These are phyloP conservation scores for Phialemoniopsis sp. DNA, from an alignment of 2,329 filamentous ascomycete genomes.

Conservation along the genomic window DNA sequence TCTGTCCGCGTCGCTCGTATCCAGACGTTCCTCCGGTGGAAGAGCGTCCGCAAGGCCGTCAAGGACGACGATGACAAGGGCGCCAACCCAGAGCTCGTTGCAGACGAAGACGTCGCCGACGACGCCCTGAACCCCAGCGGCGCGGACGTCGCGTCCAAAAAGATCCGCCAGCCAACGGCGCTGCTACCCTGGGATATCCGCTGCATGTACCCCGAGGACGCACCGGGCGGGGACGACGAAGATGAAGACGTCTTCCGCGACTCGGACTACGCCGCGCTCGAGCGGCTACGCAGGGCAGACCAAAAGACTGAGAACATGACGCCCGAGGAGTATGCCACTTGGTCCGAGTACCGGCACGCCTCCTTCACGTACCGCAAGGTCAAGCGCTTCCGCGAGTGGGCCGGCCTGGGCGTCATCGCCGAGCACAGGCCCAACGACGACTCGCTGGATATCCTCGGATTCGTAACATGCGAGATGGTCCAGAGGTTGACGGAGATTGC, in stretches of 20 bases:
- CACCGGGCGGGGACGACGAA: conserved; percentile 5
- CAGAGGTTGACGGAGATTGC: conserved; percentile 2
- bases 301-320: conserved; percentile 12
- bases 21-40: conserved; percentile 15
- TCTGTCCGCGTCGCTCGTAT: conserved; percentile 12
- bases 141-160: conserved; percentile 1
- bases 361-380: conserved; percentile 14
- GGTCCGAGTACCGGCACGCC: conserved; percentile 14
- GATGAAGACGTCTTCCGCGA: not conserved
- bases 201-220: conserved; percentile 8
- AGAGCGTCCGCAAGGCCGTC: conserved; percentile 12
- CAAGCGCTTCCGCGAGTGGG: conserved; percentile 14
- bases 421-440: conserved; percentile 12
- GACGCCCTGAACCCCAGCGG: not conserved
- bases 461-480: conserved; percentile 15
- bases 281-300: conserved; percentile 9
- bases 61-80: conserved; percentile 5
- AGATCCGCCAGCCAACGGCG: conserved; percentile 3
- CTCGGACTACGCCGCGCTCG: conserved; percentile 7
- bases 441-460: conserved; percentile 13
- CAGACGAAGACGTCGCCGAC: conserved; percentile 7
- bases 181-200: conserved; percentile 8
- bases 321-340: conserved; percentile 11
- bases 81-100: conserved; percentile 8
- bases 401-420: conserved; percentile 10